Base-by-base conservation (phyloP, 306 rosid species). In the Glycyrrhiza uralensis region DNA sequence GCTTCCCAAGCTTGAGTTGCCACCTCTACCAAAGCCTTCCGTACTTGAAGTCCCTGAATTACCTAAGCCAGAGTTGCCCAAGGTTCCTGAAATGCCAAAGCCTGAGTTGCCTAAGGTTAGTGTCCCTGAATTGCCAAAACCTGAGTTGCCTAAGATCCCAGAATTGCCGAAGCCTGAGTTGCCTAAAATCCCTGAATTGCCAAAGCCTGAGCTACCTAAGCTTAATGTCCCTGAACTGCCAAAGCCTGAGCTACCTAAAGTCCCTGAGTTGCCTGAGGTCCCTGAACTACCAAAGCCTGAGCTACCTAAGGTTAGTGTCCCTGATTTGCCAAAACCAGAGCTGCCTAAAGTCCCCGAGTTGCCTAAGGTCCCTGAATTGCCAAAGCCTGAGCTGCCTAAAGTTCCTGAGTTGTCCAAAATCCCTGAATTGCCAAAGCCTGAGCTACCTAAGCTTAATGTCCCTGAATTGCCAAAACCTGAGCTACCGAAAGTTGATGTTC, bases 1-100 rank as follows among this genome's bases (percentile, higher is more conserved):
- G 11, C 23, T 71, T 6, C 79, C 79, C 2, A 44, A 76, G 10
- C 62, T 65, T 2, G 69, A 76, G 26, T 1, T 73, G 39, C 52
- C 71, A n/a, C 35, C 70, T 6, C 3, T 41, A 10, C 71, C 49
- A 30, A 35, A 61, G 49, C 65, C 77, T 15, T n/a, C n/a, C n/a
- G n/a, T n/a, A n/a, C n/a, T n/a, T n/a, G 20, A 66, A 33, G 42
- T 74, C 19, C 76, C 68, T 5, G 32, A 71, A 4, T 26, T 59
- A 2, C 18, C 50, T 0, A 63, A 39, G 7, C 22, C 69, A 2
- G 51, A 62, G 44, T 39, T 66, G 14, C 63, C 63, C 0, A 28
- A 35, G 3, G 2, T 54, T 5, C 66, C 44, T 5, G n/a, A n/a
- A n/a, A n/a, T n/a, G n/a, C n/a, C n/a, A n/a, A n/a, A n/a, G n/a